Evolutionary conservation across 192 early-diverging fungal genomes (phyloP), one percentile per base, ranked within the genome.

Genomic region (Umbelopsis sp.): DNA sequence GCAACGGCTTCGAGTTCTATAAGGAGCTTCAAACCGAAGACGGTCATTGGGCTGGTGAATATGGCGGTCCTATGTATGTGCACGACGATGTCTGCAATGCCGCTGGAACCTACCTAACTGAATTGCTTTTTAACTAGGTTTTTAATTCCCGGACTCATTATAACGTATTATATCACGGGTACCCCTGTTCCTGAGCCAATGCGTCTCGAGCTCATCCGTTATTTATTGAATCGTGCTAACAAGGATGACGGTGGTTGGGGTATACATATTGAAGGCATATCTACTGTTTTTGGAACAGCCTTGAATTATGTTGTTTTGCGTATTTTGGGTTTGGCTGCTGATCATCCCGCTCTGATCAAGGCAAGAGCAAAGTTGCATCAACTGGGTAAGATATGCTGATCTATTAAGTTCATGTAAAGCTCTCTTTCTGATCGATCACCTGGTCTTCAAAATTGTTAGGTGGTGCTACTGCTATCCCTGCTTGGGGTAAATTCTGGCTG

Each of bases 401-500:
- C 10, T 41, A 41, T 51, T 47, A 12, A 15, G 30, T 61, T 23
- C 25, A 1, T 50, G 25, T 33, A 12, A 25, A 49, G 27, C 8
- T 41, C 10, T 33, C 12, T 44, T 13, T 49, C 2, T 55, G 15
- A 53, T 64, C 12, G 22, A 23, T 51, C 37, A 4, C 16, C 27
- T 46, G 37, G 27, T 49, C n/a, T n/a, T 35, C 15, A 13, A 2
- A 35, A 22, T 45, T 13, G 48, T 16, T 65, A 86, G 92, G 96
- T 50, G 92, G 96, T 46, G 94, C 98, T 18, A 79, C 81, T 2
- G 93, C 89, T 41, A 85, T 88, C 18, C 94, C 98, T 47, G 88
- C 95, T 25, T 99, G 98, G 98, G 98, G 97, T 21, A 99, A 99
- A 78, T 98, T 99, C 78, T 99, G 98, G 98, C 90, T 99, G 11